Evolutionary conservation across 1,284 basidiomycete genomes (phyloP).

Genomic region (Boletellus deceptivus): DNA sequence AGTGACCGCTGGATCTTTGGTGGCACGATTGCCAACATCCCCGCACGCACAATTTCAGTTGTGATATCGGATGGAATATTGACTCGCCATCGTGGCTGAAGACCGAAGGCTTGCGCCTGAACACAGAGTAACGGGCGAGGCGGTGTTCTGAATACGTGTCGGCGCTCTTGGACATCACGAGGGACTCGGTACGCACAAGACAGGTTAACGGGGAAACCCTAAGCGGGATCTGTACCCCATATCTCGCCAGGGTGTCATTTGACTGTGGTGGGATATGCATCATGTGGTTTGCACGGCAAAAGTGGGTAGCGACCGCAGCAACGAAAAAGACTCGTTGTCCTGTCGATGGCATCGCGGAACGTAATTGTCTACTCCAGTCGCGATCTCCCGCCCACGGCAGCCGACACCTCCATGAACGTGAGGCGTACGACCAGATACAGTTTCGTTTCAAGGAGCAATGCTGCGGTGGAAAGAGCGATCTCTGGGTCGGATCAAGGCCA

Average conservation of each 20-base stretch:
- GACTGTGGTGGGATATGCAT: constrained; percentile 5
- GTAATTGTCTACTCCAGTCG: constrained; percentile 2
- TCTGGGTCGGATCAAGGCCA: constrained; percentile 30
- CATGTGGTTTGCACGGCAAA: constrained; percentile 11
- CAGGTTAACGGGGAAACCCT: constrained; percentile 4
- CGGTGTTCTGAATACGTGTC: constrained; percentile 13
- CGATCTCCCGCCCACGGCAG: constrained; percentile 17
- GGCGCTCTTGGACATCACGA: constrained; percentile 7
- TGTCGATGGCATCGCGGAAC: constrained; percentile 8
- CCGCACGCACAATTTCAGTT: constrained; percentile 25
- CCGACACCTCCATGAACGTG: constrained; percentile 7
- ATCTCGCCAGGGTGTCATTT: constrained; percentile 17
- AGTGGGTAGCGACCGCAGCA: constrained; percentile 15
- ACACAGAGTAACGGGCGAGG: not conserved
- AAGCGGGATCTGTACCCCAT: constrained; percentile 21
- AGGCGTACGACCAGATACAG: constrained; percentile 7
- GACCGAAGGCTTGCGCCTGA: not conserved
- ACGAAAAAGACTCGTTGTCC: constrained; percentile 10
- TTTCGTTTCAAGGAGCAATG: constrained; percentile 9
- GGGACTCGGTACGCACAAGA: constrained; percentile 8
- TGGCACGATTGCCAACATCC: not conserved
- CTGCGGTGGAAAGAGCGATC: constrained; percentile 18
- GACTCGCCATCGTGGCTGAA: constrained; percentile 6
- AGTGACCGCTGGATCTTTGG: not conserved
- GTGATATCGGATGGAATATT: constrained; percentile 14